These are phyloP conservation scores for Isabelozyma gotoi DNA, from an alignment of 805 yeast species.

Conservation along the genomic window DNA sequence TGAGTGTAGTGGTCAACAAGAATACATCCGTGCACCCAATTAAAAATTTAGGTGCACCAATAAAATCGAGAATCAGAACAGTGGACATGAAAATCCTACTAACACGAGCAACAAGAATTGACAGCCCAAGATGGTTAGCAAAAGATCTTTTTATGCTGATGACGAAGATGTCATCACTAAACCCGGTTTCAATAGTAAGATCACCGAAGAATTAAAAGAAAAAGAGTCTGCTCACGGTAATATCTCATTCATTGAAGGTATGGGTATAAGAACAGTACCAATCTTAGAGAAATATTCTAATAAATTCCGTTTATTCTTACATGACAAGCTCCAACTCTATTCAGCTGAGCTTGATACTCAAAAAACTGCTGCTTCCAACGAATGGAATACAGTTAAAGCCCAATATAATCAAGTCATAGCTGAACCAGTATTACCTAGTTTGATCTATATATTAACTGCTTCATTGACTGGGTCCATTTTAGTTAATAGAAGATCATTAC, in stretches of 20 bases:
- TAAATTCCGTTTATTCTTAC: slow-evolving; percentile 35
- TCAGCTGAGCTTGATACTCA: slow-evolving; percentile 49
- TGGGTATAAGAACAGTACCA: slow-evolving; percentile 52
- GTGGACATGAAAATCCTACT: neutral
- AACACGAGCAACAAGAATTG: neutral
- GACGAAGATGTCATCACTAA: slow-evolving; percentile 47
- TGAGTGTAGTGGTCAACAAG: too few species aligned
- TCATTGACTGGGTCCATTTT: slow-evolving; percentile 58
- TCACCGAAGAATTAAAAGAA: slow-evolving; percentile 33
- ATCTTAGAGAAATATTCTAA: slow-evolving; percentile 44
- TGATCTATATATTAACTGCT: slow-evolving; percentile 54
- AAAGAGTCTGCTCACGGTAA: slow-evolving; percentile 41
- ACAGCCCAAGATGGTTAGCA: slow-evolving; percentile 12
- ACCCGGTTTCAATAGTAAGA: slow-evolving; percentile 47
- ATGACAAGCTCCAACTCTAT: slow-evolving; percentile 33
- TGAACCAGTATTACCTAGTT: slow-evolving; percentile 57
- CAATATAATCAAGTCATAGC: slow-evolving; percentile 35
- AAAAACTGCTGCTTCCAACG: slow-evolving; percentile 47
- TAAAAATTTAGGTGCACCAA: neutral
- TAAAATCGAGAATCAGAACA: neutral
- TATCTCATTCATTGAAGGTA: slow-evolving; percentile 48
- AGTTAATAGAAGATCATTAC: slow-evolving; percentile 46
- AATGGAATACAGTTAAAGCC: slow-evolving; percentile 27
- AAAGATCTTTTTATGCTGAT: slow-evolving; percentile 52
- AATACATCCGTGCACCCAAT: neutral